Base-by-base conservation (phyloP, 768 basidiomycete species). In the Russula compacta region DNA sequence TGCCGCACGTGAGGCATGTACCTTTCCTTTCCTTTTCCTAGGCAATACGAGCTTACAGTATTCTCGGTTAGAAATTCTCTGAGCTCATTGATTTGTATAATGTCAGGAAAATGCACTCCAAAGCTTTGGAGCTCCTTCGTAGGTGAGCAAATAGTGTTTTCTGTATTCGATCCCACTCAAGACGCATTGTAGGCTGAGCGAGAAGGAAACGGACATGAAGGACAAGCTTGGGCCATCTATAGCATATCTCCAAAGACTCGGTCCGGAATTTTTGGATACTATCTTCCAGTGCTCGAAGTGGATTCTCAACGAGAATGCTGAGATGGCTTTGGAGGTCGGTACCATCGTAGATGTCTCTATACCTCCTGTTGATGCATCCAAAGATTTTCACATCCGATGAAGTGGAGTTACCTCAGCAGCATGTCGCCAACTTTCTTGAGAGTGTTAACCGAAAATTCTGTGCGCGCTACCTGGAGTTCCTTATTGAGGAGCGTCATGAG, bases 341-440 rank as follows among this genome's bases (percentile, higher is more conserved):
- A 21, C 5, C 7, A 38, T 48, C 42, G 6, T 44, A 14, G 11
- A 29, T 32, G 1, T 29, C 42, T 47, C 24, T 55, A 14, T 42
- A 3, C 6, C 21, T 9, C 6, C 48, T 10, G 32, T 36, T 50
- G 43, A 55, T 36, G 56, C 40, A 10, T 44, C 53, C 12, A 11
- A 2, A 97, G 93, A 92, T 99, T 44, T 99, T 98, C 69, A 92
- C 87, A 2, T 93, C 95, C 0, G 95, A 98, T 68, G 94, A 98
- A 60, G 89, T 89, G 7, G 93, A 95, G 60, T 79, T 98, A 17
- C 94, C 97, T 21, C 82, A 85, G 2, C 77, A 80, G 36, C 78
- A 78, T 0, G 92, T 97, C 4, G 84, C 86, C 11, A 80, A 85
- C 60, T 93, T 86, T 71, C 80, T 99, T 24, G 87, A 92, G 63